Evolutionary conservation across 768 basidiomycete genomes (phyloP).

Genomic region (Suillus plorans): DNA sequence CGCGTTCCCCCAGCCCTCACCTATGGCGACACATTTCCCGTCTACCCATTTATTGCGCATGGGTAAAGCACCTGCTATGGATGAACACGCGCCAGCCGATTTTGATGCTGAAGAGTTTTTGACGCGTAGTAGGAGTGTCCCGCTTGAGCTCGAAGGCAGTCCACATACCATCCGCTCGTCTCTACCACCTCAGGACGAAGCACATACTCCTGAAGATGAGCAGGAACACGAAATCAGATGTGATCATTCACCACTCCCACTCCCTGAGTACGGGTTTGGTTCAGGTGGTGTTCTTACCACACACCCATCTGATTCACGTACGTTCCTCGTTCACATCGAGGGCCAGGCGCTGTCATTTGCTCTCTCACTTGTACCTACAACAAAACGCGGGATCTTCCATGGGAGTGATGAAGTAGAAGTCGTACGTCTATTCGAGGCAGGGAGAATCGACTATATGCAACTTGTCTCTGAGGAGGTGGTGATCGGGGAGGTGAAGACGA

Average conservation of each 20-base stretch:
- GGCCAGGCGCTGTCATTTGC: slow-evolving; percentile 66
- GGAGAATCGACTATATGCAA: slow-evolving; percentile 59
- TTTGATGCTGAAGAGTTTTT: slow-evolving; percentile 25
- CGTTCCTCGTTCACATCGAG: slow-evolving; percentile 66
- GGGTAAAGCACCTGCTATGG: slow-evolving; percentile 12
- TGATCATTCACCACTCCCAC: slow-evolving; percentile 10
- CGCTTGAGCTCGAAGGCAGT: slow-evolving; percentile 49
- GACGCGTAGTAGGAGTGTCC: slow-evolving; percentile 56
- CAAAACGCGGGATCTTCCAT: slow-evolving; percentile 26
- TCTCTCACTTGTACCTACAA: slow-evolving; percentile 57
- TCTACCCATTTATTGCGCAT: slow-evolving; percentile 10
- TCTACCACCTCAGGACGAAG: slow-evolving; percentile 21
- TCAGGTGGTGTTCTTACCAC: slow-evolving; percentile 57
- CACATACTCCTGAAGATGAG: slow-evolving; percentile 29
- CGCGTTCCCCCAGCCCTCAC: slow-evolving; percentile 79
- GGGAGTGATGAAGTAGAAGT: slow-evolving; percentile 52
- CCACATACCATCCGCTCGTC: slow-evolving; percentile 28
- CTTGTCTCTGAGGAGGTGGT: slow-evolving; percentile 61
- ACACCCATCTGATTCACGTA: slow-evolving; percentile 57
- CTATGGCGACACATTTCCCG: slow-evolving; percentile 51
- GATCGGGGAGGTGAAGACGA: slow-evolving; percentile 3
- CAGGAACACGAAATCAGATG: slow-evolving; percentile 16
- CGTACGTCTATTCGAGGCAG: slow-evolving; percentile 53
- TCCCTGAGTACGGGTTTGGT: slow-evolving; percentile 35
- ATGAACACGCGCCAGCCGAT: slow-evolving; percentile 10